These are phyloP conservation scores for Royoungia palumana DNA, from an alignment of 768 basidiomycete genomes.

Conservation along the genomic window DNA sequence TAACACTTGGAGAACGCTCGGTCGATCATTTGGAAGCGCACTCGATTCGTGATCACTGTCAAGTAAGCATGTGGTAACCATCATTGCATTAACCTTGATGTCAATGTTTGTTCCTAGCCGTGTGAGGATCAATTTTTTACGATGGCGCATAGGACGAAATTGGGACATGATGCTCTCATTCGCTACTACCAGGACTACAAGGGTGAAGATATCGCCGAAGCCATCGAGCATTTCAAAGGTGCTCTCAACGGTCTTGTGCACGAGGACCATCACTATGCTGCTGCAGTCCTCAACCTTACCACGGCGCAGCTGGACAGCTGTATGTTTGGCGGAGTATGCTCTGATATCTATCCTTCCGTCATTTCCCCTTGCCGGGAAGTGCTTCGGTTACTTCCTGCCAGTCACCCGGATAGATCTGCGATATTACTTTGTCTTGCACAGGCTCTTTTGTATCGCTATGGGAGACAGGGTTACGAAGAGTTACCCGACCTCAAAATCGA, in stretches of 20 bases:
- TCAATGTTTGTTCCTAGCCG: too few relatives aligned
- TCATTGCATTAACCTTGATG: too few relatives aligned
- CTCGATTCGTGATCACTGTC: too few relatives aligned
- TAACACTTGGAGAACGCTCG: too few relatives aligned
- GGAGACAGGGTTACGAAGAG: neutral
- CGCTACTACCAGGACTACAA: neutral
- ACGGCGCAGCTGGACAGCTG: conserved; percentile 2
- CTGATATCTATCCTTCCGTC: neutral
- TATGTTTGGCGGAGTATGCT: neutral
- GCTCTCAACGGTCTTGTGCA: neutral
- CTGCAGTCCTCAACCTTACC: conserved; percentile 12
- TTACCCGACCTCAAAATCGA: neutral
- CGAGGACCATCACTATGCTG: conserved; percentile 1
- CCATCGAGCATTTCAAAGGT: conserved; percentile 4
- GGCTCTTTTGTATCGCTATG: conserved; percentile 5
- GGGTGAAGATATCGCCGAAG: neutral
- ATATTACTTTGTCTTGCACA: conserved; percentile 7
- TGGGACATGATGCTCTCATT: conserved; percentile 2
- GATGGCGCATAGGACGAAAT: conserved; percentile 1
- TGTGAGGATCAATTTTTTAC: too few relatives aligned
- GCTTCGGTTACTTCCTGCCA: conserved; percentile 2
- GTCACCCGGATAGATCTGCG: conserved; percentile 5
- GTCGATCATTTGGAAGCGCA: too few relatives aligned
- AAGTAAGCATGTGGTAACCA: too few relatives aligned
- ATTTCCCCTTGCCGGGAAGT: neutral